Conservation (phyloP, 345 rosid genomes). For the Eucalyptus pauciflora region DNA sequence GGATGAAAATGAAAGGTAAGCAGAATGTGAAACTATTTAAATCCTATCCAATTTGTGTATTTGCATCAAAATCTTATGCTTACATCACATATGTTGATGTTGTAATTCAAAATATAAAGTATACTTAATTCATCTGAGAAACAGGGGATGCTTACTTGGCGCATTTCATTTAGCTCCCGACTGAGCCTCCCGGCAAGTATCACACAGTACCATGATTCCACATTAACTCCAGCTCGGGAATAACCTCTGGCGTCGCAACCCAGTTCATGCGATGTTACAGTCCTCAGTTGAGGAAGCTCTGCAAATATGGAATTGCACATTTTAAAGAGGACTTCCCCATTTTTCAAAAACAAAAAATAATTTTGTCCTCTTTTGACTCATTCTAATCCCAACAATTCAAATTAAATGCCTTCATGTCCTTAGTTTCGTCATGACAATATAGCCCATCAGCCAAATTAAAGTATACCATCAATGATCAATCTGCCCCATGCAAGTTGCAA, state of each 20-base stretch:
- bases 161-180: conserved; percentile 76
- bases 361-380: not conserved
- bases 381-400: not conserved
- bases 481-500: not conserved
- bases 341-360: not conserved
- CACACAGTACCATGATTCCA: conserved; percentile 77
- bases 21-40: not conserved
- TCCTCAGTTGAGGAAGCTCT: conserved; percentile 87
- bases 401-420: not conserved
- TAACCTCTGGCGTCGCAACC: conserved; percentile 91
- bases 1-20: not conserved
- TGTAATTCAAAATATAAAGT: not conserved
- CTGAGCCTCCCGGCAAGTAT: conserved; percentile 84
- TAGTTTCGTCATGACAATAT: not conserved
- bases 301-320: not conserved
- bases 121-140: not conserved
- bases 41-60: not conserved
- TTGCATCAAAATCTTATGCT: not conserved
- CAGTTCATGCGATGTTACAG: conserved; percentile 70
- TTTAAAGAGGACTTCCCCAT: not conserved
- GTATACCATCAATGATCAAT: not conserved
- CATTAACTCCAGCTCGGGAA: conserved; percentile 79
- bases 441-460: not conserved
- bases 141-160: conserved; percentile 49
- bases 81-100: not conserved